A percentile compares a stretch with the other conserved stretches of the same genome.
These are phyloP conservation scores for Emericellopsis cladophorae DNA, from an alignment of 2,329 filamentous ascomycete species.

Conservation along the genomic window DNA sequence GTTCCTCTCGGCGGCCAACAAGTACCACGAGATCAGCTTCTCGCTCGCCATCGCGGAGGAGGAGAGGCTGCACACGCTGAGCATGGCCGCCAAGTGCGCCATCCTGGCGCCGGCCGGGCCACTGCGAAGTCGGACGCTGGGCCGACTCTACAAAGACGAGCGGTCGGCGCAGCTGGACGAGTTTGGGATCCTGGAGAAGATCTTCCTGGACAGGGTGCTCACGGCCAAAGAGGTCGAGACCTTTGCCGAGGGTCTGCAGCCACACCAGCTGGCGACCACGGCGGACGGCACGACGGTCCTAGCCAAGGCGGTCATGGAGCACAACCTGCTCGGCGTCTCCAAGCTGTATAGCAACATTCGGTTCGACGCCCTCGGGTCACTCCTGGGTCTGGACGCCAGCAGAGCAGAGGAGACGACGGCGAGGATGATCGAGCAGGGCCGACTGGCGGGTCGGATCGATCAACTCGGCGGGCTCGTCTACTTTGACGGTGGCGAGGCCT, in stretches of 20 bases:
- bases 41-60: conserved; percentile 68
- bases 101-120: conserved; percentile 88
- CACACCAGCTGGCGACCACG: conserved; percentile 83
- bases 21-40: conserved; percentile 80
- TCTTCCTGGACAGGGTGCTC: conserved; percentile 84
- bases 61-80: conserved; percentile 73
- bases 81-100: conserved; percentile 81
- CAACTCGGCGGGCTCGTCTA: conserved; percentile 83
- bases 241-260: conserved; percentile 68
- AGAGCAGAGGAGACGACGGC: conserved; percentile 87
- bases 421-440: conserved; percentile 89
- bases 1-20: conserved; percentile 77
- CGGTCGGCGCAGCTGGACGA: conserved; percentile 63
- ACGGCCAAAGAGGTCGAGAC: conserved; percentile 70
- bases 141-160: conserved; percentile 87
- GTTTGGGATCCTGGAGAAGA: conserved; percentile 88
- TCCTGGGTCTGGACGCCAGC: conserved; percentile 67
- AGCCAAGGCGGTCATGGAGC: conserved; percentile 86
- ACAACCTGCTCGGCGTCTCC: conserved; percentile 83
- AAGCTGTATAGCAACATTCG: conserved; percentile 67
- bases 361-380: conserved; percentile 59
- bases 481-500: conserved; percentile 67
- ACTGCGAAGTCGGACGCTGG: conserved; percentile 65
- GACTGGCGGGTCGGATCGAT: conserved; percentile 79
- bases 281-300: conserved; percentile 87